Percentiles rank a stretch among this genome's conserved stretches.
These are phyloP conservation scores for Xylaria castorea DNA, from an alignment of 495 filamentous ascomycete genomes.

Conservation along the genomic window DNA sequence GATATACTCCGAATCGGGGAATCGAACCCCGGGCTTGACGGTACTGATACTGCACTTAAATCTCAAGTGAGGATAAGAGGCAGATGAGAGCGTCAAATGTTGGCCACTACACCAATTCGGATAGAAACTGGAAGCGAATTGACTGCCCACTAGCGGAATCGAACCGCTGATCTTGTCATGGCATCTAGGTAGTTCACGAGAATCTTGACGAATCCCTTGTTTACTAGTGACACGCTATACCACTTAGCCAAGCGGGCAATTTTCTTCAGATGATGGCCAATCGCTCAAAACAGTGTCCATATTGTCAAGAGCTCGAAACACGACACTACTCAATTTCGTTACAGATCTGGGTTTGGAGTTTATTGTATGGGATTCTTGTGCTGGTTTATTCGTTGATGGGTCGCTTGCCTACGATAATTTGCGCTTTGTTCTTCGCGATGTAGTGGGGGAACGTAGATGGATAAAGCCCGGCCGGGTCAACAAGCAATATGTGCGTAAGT, in stretches of 20 bases:
- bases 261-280: background rate
- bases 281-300: background rate
- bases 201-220: background rate
- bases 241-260: conserved; percentile 24
- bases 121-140: background rate
- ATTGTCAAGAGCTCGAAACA: background rate
- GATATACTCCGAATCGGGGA: conserved; percentile 43
- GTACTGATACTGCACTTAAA: background rate
- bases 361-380: background rate
- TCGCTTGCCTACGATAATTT: background rate
- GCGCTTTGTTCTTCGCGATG: background rate
- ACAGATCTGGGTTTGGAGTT: background rate
- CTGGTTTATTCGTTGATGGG: background rate
- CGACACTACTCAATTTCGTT: background rate
- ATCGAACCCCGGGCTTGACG: conserved; percentile 48
- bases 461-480: background rate
- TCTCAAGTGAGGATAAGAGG: background rate
- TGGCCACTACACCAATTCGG: conserved; percentile 47
- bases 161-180: conserved; percentile 25
- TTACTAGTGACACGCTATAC: conserved; percentile 28
- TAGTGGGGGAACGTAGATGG: background rate
- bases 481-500: background rate
- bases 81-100: conserved; percentile 45
- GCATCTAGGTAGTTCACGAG: conserved; percentile 1
- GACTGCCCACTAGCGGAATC: conserved; percentile 24